Percentiles rank a stretch among this genome's conserved stretches.
Evolutionary conservation across 2,329 filamentous ascomycete genomes (phyloP).

Genomic region (Cadophora malorum): DNA sequence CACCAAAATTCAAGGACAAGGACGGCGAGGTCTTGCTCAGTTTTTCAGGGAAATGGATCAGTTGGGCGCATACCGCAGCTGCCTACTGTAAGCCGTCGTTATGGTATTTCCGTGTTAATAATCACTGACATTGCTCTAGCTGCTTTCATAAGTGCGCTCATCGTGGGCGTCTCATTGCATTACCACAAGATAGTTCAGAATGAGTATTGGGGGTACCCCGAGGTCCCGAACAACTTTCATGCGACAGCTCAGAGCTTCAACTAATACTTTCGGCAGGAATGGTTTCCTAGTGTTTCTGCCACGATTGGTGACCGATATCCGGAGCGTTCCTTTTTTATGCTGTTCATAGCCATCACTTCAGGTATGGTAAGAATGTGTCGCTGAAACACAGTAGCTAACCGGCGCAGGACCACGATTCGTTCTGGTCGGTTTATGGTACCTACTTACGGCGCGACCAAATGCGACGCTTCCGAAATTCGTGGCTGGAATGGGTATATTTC

Average conservation of each 20-base stretch:
- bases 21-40: constrained; percentile 65
- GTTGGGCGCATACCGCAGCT: constrained; percentile 82
- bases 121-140: constrained; percentile 52
- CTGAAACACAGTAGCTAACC: constrained; percentile 31
- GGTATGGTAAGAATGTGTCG: constrained; percentile 55
- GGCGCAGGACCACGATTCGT: constrained; percentile 81
- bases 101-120: not conserved
- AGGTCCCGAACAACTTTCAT: constrained; percentile 47
- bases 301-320: constrained; percentile 98
- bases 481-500: constrained; percentile 78
- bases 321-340: constrained; percentile 93
- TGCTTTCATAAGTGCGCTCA: constrained; percentile 85
- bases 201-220: constrained; percentile 90
- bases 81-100: constrained; percentile 71
- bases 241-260: not conserved
- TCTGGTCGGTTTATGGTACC: constrained; percentile 89
- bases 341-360: constrained; percentile 96
- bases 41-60: constrained; percentile 89
- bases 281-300: constrained; percentile 95
- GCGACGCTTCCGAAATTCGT: constrained; percentile 81
- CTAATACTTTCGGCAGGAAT: constrained; percentile 61
- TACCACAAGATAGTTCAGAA: constrained; percentile 98
- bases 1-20: constrained; percentile 63
- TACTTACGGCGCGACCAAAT: constrained; percentile 80
- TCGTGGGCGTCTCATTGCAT: constrained; percentile 82